Base-by-base conservation (phyloP, 257 asterid species). In the Fraxinus pennsylvanica region DNA sequence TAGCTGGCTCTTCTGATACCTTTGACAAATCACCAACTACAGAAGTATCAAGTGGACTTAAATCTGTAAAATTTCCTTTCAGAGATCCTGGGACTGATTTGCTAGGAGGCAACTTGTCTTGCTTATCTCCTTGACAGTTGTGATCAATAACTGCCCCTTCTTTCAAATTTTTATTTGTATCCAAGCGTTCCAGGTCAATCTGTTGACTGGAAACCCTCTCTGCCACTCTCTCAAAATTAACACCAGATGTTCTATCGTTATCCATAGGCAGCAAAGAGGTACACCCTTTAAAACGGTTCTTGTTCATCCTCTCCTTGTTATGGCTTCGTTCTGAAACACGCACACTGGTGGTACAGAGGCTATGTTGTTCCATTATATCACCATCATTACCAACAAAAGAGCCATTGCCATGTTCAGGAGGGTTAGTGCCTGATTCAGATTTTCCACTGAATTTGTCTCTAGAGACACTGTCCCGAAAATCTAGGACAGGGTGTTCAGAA, bases 21-120 rank as follows among this genome's bases (percentile, higher is more conserved):
- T 85, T 87, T 9, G 89, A 74, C 63, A 82, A 80, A 81, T 80
- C 87, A 79, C 82, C 84, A 80, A 63, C 78, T 61, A 73, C 76
- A 59, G 89, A 86, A 87, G 81, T 72, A 82, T 84, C 86, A 74
- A 65, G 19, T 29, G 84, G 65, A 74, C 80, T 86, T 66, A 80
- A 80, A 68, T 75, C 88, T 88, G 75, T 43, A 39, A 70, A 68
- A 84, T 74, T 75, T 77, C 81, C 87, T 85, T 86, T 83, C 77
- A 71, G 84, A 81, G 81, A 69, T 73, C 86, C 90, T 9, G 85
- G 72, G 70, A 83, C 84, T 38, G 78, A 71, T 89, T 82, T 89
- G 59, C 73, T 81, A 72, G 82, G 80, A 86, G 68, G 52, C 39
- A 74, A 66, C 47, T 80, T 81, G 68, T 84, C 89, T 74, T 76